Conservation (phyloP, 306 rosid genomes). For the Lagenaria siceraria region DNA sequence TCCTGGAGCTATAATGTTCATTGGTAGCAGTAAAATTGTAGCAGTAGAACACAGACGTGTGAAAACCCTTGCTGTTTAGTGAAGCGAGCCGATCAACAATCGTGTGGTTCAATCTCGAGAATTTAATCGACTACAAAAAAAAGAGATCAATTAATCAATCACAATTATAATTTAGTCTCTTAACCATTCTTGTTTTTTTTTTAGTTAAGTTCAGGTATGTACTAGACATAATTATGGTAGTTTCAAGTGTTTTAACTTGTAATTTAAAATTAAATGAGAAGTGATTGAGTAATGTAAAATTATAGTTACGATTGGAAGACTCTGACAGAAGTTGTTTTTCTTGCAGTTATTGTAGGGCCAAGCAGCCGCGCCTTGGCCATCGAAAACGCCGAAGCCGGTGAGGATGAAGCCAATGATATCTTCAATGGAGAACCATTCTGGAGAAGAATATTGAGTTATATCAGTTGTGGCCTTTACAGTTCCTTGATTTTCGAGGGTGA, state of each 20-base stretch:
- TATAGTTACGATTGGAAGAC: conserved; percentile 36
- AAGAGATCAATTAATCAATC: not conserved
- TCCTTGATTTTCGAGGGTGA: conserved; percentile 37
- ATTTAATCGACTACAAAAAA: conserved; percentile 33
- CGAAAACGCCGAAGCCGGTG: conserved; percentile 42
- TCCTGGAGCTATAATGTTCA: conserved; percentile 33
- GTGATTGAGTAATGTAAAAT: not conserved
- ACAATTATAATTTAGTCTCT: no score
- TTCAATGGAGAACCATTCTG: conserved; percentile 49
- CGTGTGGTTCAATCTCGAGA: conserved; percentile 22
- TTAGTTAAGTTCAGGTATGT: no score
- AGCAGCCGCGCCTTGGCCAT: conserved; percentile 43
- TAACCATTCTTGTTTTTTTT: no score
- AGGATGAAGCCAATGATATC: conserved; percentile 23
- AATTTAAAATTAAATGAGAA: not conserved
- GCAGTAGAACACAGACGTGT: conserved; percentile 16
- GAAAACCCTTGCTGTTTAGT: conserved; percentile 48
- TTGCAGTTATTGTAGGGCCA: conserved; percentile 33
- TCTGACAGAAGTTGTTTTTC: conserved; percentile 2
- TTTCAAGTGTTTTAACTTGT: no score
- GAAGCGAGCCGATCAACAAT: conserved; percentile 30
- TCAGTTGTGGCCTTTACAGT: conserved; percentile 33
- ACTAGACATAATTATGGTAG: no score
- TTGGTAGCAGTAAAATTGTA: conserved; percentile 16
- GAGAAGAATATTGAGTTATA: conserved; percentile 21